Percentiles rank a stretch among this genome's conserved stretches.
Evolutionary conservation across 2,329 filamentous ascomycete species (phyloP).

Genomic region (Ascochyta rabiei): DNA sequence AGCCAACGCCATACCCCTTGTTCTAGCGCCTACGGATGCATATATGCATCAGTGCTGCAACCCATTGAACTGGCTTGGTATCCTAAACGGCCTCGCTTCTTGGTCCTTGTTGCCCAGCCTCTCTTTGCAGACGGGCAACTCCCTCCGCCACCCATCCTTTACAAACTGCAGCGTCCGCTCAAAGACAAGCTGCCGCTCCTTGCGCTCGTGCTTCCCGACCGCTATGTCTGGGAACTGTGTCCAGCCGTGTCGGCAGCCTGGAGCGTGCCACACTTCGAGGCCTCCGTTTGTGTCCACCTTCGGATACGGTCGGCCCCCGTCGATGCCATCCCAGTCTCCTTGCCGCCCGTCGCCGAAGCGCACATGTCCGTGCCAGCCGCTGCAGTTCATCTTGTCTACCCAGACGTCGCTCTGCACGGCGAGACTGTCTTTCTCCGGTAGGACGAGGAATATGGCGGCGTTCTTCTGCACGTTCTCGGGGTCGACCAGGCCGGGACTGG

Average conservation of each 20-base stretch:
- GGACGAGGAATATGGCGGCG: conserved; percentile 50
- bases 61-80: conserved; percentile 21
- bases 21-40: background rate
- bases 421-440: conserved; percentile 50
- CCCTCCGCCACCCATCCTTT: conserved; percentile 43
- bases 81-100: conserved; percentile 27
- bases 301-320: conserved; percentile 25
- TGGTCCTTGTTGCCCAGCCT: conserved; percentile 21
- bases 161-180: conserved; percentile 46
- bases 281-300: conserved; percentile 34
- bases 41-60: background rate
- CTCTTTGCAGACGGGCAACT: conserved; percentile 22
- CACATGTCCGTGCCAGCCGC: conserved; percentile 41
- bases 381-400: conserved; percentile 48
- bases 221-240: conserved; percentile 51
- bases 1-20: background rate
- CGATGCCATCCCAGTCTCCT: conserved; percentile 39
- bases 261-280: conserved; percentile 49
- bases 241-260: conserved; percentile 49
- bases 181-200: conserved; percentile 46
- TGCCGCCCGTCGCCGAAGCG: conserved; percentile 43
- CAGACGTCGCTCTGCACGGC: conserved; percentile 52
- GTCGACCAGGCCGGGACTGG: conserved; percentile 49
- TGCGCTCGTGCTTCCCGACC: conserved; percentile 47
- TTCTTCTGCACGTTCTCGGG: conserved; percentile 45